phyloP scores from a whole-genome alignment of 2,329 filamentous ascomycete genomes.

The Aspergillus uvarum region DNA sequence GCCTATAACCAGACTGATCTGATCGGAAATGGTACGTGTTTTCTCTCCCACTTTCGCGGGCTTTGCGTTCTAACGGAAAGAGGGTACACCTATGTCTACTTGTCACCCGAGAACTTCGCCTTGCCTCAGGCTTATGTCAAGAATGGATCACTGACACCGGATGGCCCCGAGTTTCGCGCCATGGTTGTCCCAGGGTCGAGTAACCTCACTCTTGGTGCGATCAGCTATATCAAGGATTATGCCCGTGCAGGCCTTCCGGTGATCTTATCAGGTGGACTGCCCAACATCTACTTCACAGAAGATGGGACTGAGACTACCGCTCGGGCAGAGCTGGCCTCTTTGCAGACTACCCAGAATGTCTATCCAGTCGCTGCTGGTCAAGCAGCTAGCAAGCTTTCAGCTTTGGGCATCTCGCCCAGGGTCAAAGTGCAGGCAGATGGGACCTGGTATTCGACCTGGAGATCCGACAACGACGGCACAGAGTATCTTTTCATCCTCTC shows the following conservation, averaged over 20 bases:
- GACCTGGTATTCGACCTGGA: background rate
- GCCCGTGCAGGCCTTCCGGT: slow-evolving; percentile 36
- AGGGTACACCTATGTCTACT: slow-evolving; percentile 48
- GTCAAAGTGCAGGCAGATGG: slow-evolving; percentile 12
- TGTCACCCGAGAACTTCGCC: slow-evolving; percentile 48
- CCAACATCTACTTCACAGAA: slow-evolving; percentile 1
- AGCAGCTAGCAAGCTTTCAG: slow-evolving; percentile 32
- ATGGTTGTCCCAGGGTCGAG: slow-evolving; percentile 17
- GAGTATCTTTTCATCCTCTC: slow-evolving; percentile 5
- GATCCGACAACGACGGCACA: slow-evolving; percentile 18
- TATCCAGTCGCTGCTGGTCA: slow-evolving; percentile 30
- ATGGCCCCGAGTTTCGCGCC: slow-evolving; percentile 26
- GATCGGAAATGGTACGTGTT: slow-evolving; percentile 12
- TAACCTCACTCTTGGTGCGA: slow-evolving; percentile 16
- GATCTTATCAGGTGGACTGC: slow-evolving; percentile 31
- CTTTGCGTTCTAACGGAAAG: background rate
- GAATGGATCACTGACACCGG: slow-evolving; percentile 30
- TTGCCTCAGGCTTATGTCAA: slow-evolving; percentile 40
- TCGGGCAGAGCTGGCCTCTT: slow-evolving; percentile 22
- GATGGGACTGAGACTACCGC: slow-evolving; percentile 32
- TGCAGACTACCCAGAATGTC: slow-evolving; percentile 36
- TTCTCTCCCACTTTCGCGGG: too few relatives aligned
- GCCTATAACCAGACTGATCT: slow-evolving; percentile 16
- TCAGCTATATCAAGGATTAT: slow-evolving; percentile 14
- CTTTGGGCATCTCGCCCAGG: slow-evolving; percentile 34